phyloP scores from a whole-genome alignment of 441 rosid species.

The Theobroma grandiflorum region DNA sequence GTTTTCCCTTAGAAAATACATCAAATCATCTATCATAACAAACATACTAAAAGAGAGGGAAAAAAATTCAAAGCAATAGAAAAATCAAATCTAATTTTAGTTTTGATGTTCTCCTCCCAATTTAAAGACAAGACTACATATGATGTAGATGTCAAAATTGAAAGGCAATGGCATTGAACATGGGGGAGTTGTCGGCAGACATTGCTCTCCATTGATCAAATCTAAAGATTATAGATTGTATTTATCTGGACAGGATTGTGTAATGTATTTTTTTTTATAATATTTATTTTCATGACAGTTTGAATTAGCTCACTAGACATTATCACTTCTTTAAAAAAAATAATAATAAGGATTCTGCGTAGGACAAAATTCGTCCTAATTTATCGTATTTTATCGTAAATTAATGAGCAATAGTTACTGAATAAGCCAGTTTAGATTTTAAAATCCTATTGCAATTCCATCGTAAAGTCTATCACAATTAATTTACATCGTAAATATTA shows the following conservation, averaged over 20 bases:
- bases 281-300: not conserved
- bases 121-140: not conserved
- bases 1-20: not conserved
- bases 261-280: not conserved
- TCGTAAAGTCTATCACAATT: too few species aligned
- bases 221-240: not conserved
- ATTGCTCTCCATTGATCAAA: not conserved
- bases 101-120: not conserved
- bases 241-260: not conserved
- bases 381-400: too few species aligned
- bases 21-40: not conserved
- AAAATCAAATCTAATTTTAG: not conserved
- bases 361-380: too few species aligned
- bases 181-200: conserved; percentile 27
- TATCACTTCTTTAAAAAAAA: not conserved
- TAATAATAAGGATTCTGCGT: too few species aligned
- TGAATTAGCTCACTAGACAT: not conserved
- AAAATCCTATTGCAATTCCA: too few species aligned
- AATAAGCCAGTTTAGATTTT: too few species aligned
- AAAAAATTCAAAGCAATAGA: not conserved
- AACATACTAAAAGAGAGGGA: not conserved
- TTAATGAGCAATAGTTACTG: too few species aligned
- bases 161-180: conserved; percentile 24
- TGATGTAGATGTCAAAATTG: conserved; percentile 17
- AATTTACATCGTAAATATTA: too few species aligned